Conservation (phyloP, 768 basidiomycete genomes). For the Cyclocybe cylindracea region DNA sequence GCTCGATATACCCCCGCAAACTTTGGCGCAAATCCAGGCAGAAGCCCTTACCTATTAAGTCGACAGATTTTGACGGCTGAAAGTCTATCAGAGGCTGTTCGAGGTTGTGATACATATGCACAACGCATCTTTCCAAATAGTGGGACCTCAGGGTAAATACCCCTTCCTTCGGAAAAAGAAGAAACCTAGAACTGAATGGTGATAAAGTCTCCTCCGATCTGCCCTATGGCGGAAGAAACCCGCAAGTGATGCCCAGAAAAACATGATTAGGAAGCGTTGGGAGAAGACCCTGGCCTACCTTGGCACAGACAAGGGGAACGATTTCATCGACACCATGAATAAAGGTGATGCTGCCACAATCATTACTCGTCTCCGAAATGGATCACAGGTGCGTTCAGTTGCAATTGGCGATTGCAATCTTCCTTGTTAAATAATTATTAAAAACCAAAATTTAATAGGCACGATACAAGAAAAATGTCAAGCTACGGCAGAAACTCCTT, state of each 20-base stretch:
- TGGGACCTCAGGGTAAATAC: constrained; percentile 48
- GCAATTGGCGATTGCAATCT: neutral
- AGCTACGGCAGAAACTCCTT: constrained; percentile 34
- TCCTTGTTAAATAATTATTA: neutral
- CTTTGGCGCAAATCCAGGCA: constrained; percentile 44
- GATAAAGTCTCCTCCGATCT: constrained; percentile 54
- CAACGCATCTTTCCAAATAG: constrained; percentile 54
- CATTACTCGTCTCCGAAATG: constrained; percentile 76
- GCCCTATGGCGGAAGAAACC: constrained; percentile 67
- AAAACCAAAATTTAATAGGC: constrained; percentile 32
- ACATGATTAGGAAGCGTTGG: constrained; percentile 56
- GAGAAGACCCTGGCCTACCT: constrained; percentile 19
- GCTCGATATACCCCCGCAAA: constrained; percentile 59
- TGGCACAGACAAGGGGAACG: constrained; percentile 18
- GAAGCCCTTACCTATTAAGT: constrained; percentile 50
- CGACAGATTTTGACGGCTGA: constrained; percentile 55
- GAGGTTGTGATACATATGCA: constrained; percentile 71
- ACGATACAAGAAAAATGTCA: constrained; percentile 56
- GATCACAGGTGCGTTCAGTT: constrained; percentile 55
- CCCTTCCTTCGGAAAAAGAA: neutral
- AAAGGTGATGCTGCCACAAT: constrained; percentile 83
- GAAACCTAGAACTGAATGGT: neutral
- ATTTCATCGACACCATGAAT: constrained; percentile 44
- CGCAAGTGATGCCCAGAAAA: constrained; percentile 63
- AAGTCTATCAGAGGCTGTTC: constrained; percentile 59